These are phyloP conservation scores for Andrographis paniculata DNA, from an alignment of 305 asterid species.

Conservation along the genomic window DNA sequence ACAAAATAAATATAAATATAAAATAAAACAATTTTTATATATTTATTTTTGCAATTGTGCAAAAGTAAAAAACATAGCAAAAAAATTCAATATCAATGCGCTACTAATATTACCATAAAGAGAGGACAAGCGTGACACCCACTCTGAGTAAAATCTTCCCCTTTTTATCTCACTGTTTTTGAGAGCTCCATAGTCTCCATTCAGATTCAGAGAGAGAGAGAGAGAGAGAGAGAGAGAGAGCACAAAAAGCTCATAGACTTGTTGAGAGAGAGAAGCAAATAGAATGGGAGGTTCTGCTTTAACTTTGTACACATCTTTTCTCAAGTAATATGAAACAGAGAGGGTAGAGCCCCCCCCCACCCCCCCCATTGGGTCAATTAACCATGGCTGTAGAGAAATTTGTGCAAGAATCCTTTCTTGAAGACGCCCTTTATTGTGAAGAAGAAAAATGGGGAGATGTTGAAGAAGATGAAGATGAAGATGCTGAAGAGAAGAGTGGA, in stretches of 20 bases:
- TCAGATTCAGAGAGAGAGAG: constrained; percentile 30
- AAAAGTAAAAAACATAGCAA: not conserved
- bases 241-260: not conserved
- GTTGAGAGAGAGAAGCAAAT: not conserved
- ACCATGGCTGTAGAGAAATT: constrained; percentile 7
- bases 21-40: no score
- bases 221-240: constrained; percentile 23
- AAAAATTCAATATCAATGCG: not conserved
- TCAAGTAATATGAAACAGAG: not conserved
- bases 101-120: constrained; percentile 20
- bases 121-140: constrained; percentile 90
- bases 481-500: not conserved
- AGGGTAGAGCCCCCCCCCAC: not conserved
- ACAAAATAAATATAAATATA: no score
- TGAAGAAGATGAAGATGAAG: not conserved
- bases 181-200: constrained; percentile 8
- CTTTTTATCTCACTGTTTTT: constrained; percentile 30
- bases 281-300: not conserved
- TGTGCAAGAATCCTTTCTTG: not conserved
- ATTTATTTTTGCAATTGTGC: not conserved
- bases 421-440: constrained; percentile 8
- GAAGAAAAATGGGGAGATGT: constrained; percentile 3
- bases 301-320: not conserved
- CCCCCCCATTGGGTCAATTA: no score
- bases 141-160: constrained; percentile 52